Percentiles rank a stretch among this genome's conserved stretches.
These are phyloP conservation scores for Tricholoma saponaceum DNA, from an alignment of 768 basidiomycete genomes.

Conservation along the genomic window DNA sequence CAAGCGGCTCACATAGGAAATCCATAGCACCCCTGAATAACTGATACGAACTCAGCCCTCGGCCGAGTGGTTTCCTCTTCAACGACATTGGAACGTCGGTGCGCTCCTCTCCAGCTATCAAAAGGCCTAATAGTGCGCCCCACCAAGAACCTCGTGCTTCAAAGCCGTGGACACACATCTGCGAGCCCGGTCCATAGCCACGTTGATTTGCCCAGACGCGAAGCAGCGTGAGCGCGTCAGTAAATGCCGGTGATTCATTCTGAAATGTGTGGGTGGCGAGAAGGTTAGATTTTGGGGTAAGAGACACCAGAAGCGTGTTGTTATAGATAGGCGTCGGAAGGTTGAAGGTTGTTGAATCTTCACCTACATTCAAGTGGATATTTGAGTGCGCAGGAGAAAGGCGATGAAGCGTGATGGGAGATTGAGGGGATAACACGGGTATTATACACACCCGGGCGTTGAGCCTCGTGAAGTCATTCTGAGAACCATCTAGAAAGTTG, in stretches of 20 bases:
- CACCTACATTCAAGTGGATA: constrained; percentile 20
- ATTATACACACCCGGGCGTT: constrained; percentile 73
- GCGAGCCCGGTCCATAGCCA: constrained; percentile 61
- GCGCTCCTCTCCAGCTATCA: constrained; percentile 67
- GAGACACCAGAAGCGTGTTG: constrained; percentile 54
- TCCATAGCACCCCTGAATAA: constrained; percentile 83
- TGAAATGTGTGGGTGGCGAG: constrained; percentile 50
- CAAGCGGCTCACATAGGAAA: constrained; percentile 60
- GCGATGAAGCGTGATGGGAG: constrained; percentile 62
- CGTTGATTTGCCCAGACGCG: constrained; percentile 90
- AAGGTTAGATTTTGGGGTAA: constrained; percentile 47
- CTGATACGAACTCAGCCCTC: constrained; percentile 86
- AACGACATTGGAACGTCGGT: constrained; percentile 23
- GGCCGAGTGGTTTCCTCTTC: constrained; percentile 61
- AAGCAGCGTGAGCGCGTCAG: constrained; percentile 72
- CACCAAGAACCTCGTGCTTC: constrained; percentile 68
- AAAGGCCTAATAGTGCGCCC: constrained; percentile 54
- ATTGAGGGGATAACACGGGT: constrained; percentile 54
- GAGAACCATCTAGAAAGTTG: constrained; percentile 40
- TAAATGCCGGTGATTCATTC: constrained; percentile 58
- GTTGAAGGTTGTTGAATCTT: constrained; percentile 19
- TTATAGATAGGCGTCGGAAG: constrained; percentile 79
- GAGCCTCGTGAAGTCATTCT: constrained; percentile 60
- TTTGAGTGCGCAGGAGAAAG: constrained; percentile 77
- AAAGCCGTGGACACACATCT: constrained; percentile 64